phyloP scores from a whole-genome alignment of 352 stramenopile species.

The Phytophthora hibernalis region DNA sequence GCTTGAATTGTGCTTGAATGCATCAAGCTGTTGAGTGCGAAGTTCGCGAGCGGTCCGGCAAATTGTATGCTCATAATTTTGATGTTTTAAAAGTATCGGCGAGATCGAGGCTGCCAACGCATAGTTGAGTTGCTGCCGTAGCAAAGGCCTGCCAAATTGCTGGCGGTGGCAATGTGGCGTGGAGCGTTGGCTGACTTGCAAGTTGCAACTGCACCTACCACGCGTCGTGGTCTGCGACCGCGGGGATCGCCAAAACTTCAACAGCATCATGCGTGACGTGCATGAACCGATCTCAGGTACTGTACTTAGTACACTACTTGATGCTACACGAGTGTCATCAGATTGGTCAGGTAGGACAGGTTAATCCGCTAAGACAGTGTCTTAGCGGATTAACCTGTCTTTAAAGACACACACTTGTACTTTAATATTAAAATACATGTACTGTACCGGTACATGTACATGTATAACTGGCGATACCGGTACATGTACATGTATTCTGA shows the following conservation, averaged over 20 bases:
- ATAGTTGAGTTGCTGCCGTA: not conserved
- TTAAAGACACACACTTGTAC: too few relatives aligned
- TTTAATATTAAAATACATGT: too few relatives aligned
- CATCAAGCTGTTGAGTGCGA: not conserved
- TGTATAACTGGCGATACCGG: not conserved
- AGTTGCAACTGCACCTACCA: too few relatives aligned
- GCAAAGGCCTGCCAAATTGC: not conserved
- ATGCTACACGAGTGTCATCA: too few relatives aligned
- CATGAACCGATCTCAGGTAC: too few relatives aligned
- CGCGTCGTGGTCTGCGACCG: too few relatives aligned
- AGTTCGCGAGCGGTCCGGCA: not conserved
- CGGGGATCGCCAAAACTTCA: conserved; percentile 20
- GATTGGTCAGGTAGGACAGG: too few relatives aligned
- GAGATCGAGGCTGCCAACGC: not conserved
- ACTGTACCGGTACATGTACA: not conserved
- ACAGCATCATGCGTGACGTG: too few relatives aligned
- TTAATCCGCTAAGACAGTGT: too few relatives aligned
- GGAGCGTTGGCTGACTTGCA: too few relatives aligned
- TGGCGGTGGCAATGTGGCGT: conserved; percentile 3
- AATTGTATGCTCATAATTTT: not conserved
- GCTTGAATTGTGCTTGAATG: not conserved
- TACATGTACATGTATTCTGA: conserved; percentile 9
- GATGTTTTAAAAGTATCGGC: not conserved
- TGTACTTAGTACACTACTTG: too few relatives aligned
- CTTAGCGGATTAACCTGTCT: too few relatives aligned